Evolutionary conservation across 352 stramenopile genomes (phyloP).

Genomic region (Phytophthora idaei): DNA sequence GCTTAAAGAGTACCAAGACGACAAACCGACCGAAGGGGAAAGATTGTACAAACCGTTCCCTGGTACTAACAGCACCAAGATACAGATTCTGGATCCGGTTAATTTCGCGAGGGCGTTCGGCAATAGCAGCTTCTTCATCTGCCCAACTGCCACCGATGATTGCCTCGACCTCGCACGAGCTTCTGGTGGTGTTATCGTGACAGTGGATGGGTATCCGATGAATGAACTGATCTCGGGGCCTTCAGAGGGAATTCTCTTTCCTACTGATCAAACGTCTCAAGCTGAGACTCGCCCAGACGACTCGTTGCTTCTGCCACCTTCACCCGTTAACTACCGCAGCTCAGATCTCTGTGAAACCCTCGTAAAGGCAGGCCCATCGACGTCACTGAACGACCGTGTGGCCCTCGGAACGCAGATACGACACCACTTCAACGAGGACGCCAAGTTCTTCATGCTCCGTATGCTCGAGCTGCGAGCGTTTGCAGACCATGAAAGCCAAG

Average conservation of each 20-base stretch:
- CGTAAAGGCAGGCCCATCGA: slow-evolving; percentile 10
- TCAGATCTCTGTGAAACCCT: slow-evolving; percentile 24
- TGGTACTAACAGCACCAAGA: slow-evolving; percentile 16
- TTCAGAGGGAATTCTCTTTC: slow-evolving; percentile 17
- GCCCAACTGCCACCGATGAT: slow-evolving; percentile 60
- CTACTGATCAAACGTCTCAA: slow-evolving; percentile 2
- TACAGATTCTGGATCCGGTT: slow-evolving; percentile 19
- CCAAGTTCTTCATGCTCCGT: slow-evolving; percentile 44
- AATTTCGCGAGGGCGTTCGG: slow-evolving; percentile 45
- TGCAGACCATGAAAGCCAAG: slow-evolving; percentile 8
- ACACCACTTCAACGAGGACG: slow-evolving; percentile 52
- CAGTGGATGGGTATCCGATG: slow-evolving; percentile 56
- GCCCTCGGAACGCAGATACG: slow-evolving; percentile 22
- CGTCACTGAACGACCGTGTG: slow-evolving; percentile 29
- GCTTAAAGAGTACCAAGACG: slow-evolving; percentile 11
- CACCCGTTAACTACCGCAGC: background rate
- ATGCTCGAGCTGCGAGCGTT: slow-evolving; percentile 45
- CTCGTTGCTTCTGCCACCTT: slow-evolving; percentile 9
- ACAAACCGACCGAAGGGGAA: slow-evolving; percentile 18
- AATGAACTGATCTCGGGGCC: slow-evolving; percentile 47
- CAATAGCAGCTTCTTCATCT: slow-evolving; percentile 52
- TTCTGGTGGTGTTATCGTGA: slow-evolving; percentile 48
- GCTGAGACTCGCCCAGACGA: background rate
- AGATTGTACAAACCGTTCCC: slow-evolving; percentile 28
- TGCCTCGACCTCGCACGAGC: slow-evolving; percentile 65